Percentiles rank a stretch among this genome's conserved stretches.
These are phyloP conservation scores for Achaetomium macrosporum DNA, from an alignment of 2,329 filamentous ascomycete genomes.

Conservation along the genomic window DNA sequence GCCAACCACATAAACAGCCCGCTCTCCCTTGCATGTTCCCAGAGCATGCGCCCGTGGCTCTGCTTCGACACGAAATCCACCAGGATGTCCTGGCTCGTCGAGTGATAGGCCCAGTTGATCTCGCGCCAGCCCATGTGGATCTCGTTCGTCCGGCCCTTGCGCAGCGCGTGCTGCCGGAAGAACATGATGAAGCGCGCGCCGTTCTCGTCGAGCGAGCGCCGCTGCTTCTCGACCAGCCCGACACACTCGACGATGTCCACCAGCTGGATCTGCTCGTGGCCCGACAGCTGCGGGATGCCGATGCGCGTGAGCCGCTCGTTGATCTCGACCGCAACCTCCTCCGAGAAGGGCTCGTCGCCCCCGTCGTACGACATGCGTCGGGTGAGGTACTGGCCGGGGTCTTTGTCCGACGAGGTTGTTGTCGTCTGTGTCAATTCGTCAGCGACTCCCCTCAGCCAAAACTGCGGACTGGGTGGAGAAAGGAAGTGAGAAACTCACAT, in stretches of 20 bases:
- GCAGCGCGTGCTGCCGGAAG: constrained; percentile 73
- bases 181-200: constrained; percentile 83
- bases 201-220: constrained; percentile 85
- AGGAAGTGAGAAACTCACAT: constrained; percentile 27
- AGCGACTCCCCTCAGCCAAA: neutral
- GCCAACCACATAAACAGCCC: constrained; percentile 95
- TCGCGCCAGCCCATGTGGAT: constrained; percentile 69
- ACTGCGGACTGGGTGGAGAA: neutral
- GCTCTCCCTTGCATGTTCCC: constrained; percentile 78
- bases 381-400: constrained; percentile 35
- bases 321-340: constrained; percentile 62
- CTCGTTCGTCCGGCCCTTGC: constrained; percentile 58
- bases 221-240: constrained; percentile 77
- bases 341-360: constrained; percentile 61
- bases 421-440: constrained; percentile 4
- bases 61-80: constrained; percentile 75
- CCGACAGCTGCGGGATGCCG: constrained; percentile 72
- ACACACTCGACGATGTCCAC: constrained; percentile 81
- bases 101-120: constrained; percentile 81
- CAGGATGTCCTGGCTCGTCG: constrained; percentile 81
- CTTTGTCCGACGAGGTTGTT: constrained; percentile 26
- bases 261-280: constrained; percentile 79
- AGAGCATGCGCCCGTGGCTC: constrained; percentile 72
- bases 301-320: constrained; percentile 72
- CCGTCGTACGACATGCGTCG: constrained; percentile 37